Base-by-base conservation (phyloP, 192 early-diverging fungal genomes). In the Backusella tarrabulga region DNA sequence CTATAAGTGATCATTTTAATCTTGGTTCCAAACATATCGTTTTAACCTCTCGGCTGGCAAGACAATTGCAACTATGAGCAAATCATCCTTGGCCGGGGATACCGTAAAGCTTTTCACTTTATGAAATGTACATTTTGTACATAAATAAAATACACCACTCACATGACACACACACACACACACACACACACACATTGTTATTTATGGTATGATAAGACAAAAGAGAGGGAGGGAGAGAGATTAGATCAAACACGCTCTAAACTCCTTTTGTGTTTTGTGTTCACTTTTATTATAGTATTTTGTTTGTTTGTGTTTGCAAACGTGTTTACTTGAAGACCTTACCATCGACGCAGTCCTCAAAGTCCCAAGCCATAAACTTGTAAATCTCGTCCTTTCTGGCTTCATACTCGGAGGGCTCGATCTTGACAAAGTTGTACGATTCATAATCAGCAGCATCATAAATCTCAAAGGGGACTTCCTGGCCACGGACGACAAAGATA, bases 401-500 rank as follows among this genome's bases (percentile, higher is more conserved):
- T 81, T 97, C 92, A 63, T 81, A 87, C 72, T 79, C 68, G 66
- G 82, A 36, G 41, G 88, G 88, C 79, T 94, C 92, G 76, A 92
- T 87, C 84, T 92, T 91, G 71, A 85, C 86, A 87, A 95, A 98
- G 75, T 77, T 85, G 90, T 90, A 98, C 38, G 93, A 95, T 63
- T 94, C 93, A 86, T 85, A 97, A 88, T 97, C 96, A 75, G 95
- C 88, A 50, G 94, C 89, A 76, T 97, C 96, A 60, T 77, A 80
- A 35, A 81, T 81, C 81, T 94, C 93, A 73, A 87, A 87, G 26
- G 95, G 95, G 72, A 97, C 84, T 76, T 90, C 92, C 81, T 90
- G 83, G 54, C 97, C 97, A 83, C 96, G 93, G 84, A 97, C 89
- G 29, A 98, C 91, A 86, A 97, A 98, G 93, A 95, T 96, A 83